Base-by-base conservation (phyloP, 371 early-diverging fungal species). In the Mucor piriformis region DNA sequence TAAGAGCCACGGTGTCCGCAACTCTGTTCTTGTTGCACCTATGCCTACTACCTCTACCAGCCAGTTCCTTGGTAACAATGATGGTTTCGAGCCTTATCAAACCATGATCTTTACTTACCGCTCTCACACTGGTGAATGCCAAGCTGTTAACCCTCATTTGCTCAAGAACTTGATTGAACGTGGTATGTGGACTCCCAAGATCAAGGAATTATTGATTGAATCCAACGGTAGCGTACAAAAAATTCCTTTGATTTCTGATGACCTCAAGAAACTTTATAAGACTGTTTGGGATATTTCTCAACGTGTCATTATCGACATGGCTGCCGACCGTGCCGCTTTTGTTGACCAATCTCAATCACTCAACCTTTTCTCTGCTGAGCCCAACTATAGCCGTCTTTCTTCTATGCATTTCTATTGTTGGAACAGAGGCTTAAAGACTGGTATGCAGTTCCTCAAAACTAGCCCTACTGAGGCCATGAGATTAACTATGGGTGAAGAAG, bases 41-140 rank as follows among this genome's bases (percentile, higher is more conserved):
- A 99, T 99, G 99, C 99, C 99, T 5, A 99, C 99, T 0, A 97
- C 99, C 8, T 90, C 91, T 34, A 99, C 99, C 6, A 93, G 94
- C 32, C 98, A 98, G 73, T 95, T 99, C 67, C 86, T 98, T 32
- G 99, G 99, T 48, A 95, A 92, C 87, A 98, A 96, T 74, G 99
- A 99, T 76, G 93, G 97, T 78, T 94, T 97, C 66, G 99, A 99
- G 73, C 98, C 98, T 10, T 95, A 95, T 77, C 96, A 72, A 21
- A 66, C 87, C 76, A 99, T 98, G 81, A 90, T 99, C 59, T 98
- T 96, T 78, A 94, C 94, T 25, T 88, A 98, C 47, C 90, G 99
- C 32, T 96, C 97, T 13, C 75, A 94, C 56, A 91, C 95, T 29
- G 99, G 99, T 42, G 99, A 99, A 77, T 99, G 98, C 87, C 98